Conservation (phyloP, 176 grass and related monocot species). For the Zea luxurians region DNA sequence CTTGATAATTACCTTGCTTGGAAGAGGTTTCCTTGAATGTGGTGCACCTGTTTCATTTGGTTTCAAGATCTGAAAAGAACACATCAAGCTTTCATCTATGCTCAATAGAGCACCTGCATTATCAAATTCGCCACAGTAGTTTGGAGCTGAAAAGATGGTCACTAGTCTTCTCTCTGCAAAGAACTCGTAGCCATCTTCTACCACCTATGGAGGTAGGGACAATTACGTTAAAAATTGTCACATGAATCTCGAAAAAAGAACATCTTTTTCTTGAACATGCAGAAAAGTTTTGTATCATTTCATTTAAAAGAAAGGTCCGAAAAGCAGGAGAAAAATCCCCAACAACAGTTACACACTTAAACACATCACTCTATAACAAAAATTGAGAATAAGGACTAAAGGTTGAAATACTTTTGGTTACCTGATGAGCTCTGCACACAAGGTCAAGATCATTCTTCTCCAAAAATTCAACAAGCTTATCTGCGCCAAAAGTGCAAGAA, state of each 20-base stretch:
- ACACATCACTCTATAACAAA: background rate
- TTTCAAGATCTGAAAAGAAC: slow-evolving; percentile 79
- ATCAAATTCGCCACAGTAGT: slow-evolving; percentile 82
- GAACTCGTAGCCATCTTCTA: slow-evolving; percentile 82
- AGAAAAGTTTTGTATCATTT: background rate
- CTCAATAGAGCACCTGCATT: slow-evolving; percentile 78
- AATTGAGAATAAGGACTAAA: background rate
- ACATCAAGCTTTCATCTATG: slow-evolving; percentile 73
- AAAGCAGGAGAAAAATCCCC: background rate
- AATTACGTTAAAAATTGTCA: slow-evolving; percentile 17
- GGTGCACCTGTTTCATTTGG: slow-evolving; percentile 53
- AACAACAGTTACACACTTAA: background rate
- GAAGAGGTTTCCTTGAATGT: slow-evolving; percentile 51
- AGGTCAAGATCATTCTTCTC: slow-evolving; percentile 85
- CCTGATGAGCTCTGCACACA: slow-evolving; percentile 75
- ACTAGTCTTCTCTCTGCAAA: slow-evolving; percentile 82
- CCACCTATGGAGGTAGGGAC: slow-evolving; percentile 39
- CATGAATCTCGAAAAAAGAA: slow-evolving; percentile 9
- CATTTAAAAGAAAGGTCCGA: background rate
- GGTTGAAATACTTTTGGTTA: slow-evolving; percentile 27
- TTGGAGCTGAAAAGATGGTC: slow-evolving; percentile 83
- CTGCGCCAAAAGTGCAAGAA: slow-evolving; percentile 72
- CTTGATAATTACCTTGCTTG: slow-evolving; percentile 58
- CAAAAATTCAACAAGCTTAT: slow-evolving; percentile 81
- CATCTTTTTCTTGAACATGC: background rate